These are phyloP conservation scores for Scedosporium minutisporum DNA, from an alignment of 2,329 filamentous ascomycete genomes.

Conservation along the genomic window DNA sequence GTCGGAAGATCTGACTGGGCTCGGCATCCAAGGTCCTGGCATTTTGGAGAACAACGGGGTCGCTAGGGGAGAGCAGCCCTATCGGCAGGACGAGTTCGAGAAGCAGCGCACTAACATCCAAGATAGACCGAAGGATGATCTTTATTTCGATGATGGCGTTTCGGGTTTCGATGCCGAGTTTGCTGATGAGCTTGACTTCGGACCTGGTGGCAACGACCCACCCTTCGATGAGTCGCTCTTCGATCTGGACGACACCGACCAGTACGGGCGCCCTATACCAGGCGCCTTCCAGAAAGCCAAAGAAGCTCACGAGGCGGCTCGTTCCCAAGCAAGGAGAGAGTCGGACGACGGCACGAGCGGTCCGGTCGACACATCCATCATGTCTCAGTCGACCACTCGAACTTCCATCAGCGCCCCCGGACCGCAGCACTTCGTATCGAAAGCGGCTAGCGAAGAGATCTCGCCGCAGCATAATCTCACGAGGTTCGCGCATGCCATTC, in stretches of 20 bases:
- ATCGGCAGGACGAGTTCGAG: not conserved
- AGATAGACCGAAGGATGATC: constrained; percentile 36
- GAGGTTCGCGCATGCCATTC: not conserved
- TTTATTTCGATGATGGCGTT: constrained; percentile 61
- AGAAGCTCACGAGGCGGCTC: constrained; percentile 15
- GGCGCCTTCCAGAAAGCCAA: constrained; percentile 47
- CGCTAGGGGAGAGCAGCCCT: not conserved
- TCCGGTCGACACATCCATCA: constrained; percentile 32
- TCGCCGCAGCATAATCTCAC: not conserved
- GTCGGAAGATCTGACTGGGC: constrained; percentile 20
- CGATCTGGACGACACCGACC: constrained; percentile 56
- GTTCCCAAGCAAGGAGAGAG: constrained; percentile 13
- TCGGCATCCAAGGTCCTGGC: constrained; percentile 32
- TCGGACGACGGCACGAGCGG: constrained; percentile 34
- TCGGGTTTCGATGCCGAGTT: constrained; percentile 37
- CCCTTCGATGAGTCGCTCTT: constrained; percentile 67
- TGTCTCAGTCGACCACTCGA: constrained; percentile 39
- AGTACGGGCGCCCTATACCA: constrained; percentile 50
- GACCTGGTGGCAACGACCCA: constrained; percentile 34
- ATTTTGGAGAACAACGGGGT: not conserved
- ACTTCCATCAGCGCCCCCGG: constrained; percentile 27
- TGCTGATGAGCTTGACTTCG: constrained; percentile 30
- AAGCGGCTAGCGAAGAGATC: not conserved
- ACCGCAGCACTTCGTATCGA: not conserved
- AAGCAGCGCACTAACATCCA: not conserved